Evolutionary conservation across 140 eudicot species (phyloP).

Genomic region (Flaveria floridana): DNA sequence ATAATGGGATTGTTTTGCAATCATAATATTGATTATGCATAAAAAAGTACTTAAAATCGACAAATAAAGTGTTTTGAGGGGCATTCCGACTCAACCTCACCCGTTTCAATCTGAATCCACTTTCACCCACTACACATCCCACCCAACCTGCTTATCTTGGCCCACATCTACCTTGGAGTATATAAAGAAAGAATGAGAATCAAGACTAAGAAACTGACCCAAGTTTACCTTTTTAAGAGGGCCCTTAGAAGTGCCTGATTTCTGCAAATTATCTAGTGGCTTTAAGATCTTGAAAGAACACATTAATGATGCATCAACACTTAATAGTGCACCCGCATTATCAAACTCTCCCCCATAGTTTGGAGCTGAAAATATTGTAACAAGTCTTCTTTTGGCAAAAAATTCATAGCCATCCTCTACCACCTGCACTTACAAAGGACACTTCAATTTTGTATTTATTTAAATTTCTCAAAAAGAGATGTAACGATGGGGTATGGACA

Average conservation of each 20-base stretch:
- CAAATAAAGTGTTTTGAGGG: not conserved
- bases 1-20: not conserved
- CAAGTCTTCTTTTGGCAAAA: conserved; percentile 41
- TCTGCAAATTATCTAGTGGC: conserved; percentile 33
- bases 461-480: not conserved
- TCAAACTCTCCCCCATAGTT: conserved; percentile 55
- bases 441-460: conserved; percentile 12
- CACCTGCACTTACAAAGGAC: conserved; percentile 32
- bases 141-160: not conserved
- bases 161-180: not conserved
- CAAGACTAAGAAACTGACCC: conserved; percentile 1
- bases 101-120: not conserved
- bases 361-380: conserved; percentile 49
- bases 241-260: conserved; percentile 39
- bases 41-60: not conserved
- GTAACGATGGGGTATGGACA: not conserved
- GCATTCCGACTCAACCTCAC: not conserved
- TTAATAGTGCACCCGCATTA: conserved; percentile 44
- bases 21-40: not conserved
- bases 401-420: conserved; percentile 50
- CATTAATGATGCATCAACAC: conserved; percentile 41
- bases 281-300: conserved; percentile 47
- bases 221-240: conserved; percentile 38
- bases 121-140: not conserved
- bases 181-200: not conserved